Evolutionary conservation across 2,329 filamentous ascomycete genomes (phyloP).

Genomic region (Colletotrichum paranaense): DNA sequence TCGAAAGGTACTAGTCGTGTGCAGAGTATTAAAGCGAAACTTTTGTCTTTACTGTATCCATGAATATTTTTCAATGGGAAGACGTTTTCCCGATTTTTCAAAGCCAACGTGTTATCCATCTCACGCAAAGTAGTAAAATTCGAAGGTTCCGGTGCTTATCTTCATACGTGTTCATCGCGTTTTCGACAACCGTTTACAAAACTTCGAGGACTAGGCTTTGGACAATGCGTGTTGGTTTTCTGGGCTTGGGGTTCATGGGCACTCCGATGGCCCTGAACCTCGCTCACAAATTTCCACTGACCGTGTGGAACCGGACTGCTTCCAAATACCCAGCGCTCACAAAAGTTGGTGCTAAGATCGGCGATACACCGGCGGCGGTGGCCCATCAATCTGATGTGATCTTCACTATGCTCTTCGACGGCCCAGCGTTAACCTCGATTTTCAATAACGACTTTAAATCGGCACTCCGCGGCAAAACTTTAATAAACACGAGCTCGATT

Average conservation of each 20-base stretch:
- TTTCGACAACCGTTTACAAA: too few relatives aligned
- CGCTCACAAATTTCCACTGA: constrained; percentile 40
- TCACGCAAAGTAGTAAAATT: too few relatives aligned
- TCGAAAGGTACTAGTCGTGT: too few relatives aligned
- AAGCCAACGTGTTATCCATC: too few relatives aligned
- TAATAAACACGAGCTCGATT: constrained; percentile 46
- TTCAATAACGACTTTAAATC: constrained; percentile 39
- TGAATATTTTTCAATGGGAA: too few relatives aligned
- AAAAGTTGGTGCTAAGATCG: constrained; percentile 39
- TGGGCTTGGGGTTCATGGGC: constrained; percentile 47
- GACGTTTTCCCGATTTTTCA: too few relatives aligned
- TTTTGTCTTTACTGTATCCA: too few relatives aligned
- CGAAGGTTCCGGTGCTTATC: too few relatives aligned
- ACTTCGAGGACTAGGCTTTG: neutral
- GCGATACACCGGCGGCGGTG: constrained; percentile 40
- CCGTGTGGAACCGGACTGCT: constrained; percentile 45
- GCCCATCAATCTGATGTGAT: constrained; percentile 42
- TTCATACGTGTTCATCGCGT: too few relatives aligned
- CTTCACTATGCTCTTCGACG: constrained; percentile 47
- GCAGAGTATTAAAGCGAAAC: too few relatives aligned
- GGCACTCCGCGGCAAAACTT: constrained; percentile 43
- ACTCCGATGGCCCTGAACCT: constrained; percentile 48
- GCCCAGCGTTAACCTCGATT: constrained; percentile 39
- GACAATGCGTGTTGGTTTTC: constrained; percentile 41
- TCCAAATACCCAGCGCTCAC: constrained; percentile 41